These are phyloP conservation scores for Lactarius sanguifluus DNA, from an alignment of 768 basidiomycete species.

Conservation along the genomic window DNA sequence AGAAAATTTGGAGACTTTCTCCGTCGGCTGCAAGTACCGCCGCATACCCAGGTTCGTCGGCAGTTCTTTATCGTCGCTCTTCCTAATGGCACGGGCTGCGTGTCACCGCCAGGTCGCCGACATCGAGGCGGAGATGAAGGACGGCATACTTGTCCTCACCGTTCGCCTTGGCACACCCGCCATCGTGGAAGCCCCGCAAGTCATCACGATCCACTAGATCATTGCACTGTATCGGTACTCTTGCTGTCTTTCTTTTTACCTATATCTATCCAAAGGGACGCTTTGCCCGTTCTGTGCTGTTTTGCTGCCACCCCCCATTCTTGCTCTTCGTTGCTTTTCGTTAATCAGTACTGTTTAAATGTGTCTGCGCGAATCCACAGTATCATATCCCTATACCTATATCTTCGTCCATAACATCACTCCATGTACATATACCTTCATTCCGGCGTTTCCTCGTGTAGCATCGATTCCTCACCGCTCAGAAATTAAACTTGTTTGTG, in stretches of 20 bases:
- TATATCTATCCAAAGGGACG: slow-evolving; percentile 1
- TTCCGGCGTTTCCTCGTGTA: slow-evolving; percentile 5
- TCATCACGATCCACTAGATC: slow-evolving; percentile 45
- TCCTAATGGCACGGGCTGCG: slow-evolving; percentile 29
- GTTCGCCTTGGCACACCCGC: slow-evolving; percentile 51
- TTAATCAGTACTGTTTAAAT: slow-evolving; percentile 8
- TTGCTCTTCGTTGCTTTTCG: slow-evolving; percentile 14
- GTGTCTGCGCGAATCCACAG: not conserved
- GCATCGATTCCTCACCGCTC: slow-evolving; percentile 9
- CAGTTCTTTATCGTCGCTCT: slow-evolving; percentile 27
- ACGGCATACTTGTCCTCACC: slow-evolving; percentile 59
- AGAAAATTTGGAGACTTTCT: slow-evolving; percentile 52
- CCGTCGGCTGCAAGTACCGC: slow-evolving; percentile 54
- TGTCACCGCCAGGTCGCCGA: slow-evolving; percentile 47
- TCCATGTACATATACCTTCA: slow-evolving; percentile 20
- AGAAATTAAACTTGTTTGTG: not conserved
- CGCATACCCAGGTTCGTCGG: slow-evolving; percentile 52
- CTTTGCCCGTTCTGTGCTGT: not conserved
- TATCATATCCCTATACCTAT: slow-evolving; percentile 15
- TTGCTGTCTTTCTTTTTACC: not conserved
- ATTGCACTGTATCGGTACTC: not conserved
- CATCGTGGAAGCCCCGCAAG: slow-evolving; percentile 47
- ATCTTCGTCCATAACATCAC: slow-evolving; percentile 2
- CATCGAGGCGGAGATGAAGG: slow-evolving; percentile 53
- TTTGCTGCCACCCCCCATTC: not conserved